These are phyloP conservation scores for Astragalus membranaceus DNA, from an alignment of 306 rosid genomes.

Conservation along the genomic window DNA sequence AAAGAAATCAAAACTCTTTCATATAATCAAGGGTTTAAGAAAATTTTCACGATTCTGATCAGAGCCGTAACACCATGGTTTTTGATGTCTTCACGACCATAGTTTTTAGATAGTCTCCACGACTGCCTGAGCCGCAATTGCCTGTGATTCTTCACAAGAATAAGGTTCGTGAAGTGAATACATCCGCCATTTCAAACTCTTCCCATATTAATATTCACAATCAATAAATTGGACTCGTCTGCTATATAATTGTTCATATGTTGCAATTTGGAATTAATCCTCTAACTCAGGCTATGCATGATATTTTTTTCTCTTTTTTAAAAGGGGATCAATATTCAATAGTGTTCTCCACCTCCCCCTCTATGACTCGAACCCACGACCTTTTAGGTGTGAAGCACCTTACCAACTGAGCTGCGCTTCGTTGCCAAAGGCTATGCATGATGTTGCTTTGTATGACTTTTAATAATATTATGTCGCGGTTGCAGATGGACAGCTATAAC, in stretches of 20 bases:
- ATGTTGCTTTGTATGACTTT: background rate
- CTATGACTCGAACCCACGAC: no score
- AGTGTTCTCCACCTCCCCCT: no score
- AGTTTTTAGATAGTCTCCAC: no score
- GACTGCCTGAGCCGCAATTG: background rate
- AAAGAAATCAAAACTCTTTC: background rate
- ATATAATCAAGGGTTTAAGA: background rate
- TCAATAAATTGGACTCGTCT: background rate
- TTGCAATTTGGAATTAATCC: background rate
- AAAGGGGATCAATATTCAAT: no score
- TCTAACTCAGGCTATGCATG: background rate
- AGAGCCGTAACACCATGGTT: background rate
- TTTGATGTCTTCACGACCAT: no score
- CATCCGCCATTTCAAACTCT: no score
- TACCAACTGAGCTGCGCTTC: no score
- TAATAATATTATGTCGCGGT: background rate
- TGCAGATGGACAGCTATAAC: constrained; percentile 72
- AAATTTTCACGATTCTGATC: background rate
- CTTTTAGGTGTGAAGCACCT: no score
- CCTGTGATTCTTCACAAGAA: no score
- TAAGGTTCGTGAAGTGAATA: background rate
- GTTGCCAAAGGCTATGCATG: background rate
- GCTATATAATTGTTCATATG: background rate
- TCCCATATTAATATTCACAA: background rate
- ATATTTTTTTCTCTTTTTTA: no score